A percentile compares a stretch with the other conserved stretches of the same genome.
These are phyloP conservation scores for Plasmodium inui DNA, from an alignment of 169 alveolate genomes.

Conservation along the genomic window DNA sequence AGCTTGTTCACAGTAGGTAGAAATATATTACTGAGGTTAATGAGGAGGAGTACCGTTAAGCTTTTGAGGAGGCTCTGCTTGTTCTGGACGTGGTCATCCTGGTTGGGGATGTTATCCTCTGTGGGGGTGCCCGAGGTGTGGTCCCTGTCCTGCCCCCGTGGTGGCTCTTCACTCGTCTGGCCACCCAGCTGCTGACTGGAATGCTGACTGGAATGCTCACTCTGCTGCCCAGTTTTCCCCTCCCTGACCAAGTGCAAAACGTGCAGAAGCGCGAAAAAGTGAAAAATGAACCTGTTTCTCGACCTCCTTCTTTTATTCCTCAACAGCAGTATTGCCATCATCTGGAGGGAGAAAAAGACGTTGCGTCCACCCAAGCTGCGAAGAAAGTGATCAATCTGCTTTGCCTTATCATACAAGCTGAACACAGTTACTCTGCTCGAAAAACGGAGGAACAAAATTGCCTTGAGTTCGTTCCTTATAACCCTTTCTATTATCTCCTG, in stretches of 20 bases:
- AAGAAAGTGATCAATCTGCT: constrained; percentile 1
- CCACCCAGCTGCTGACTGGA: no score
- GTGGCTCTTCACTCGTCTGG: no score
- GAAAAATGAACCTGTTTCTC: constrained; percentile 1
- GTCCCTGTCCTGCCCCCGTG: neutral
- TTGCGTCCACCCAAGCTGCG: neutral
- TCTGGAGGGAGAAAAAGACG: constrained; percentile 17
- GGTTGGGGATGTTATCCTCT: neutral
- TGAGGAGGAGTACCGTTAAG: constrained; percentile 5
- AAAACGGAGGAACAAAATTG: constrained; percentile 24
- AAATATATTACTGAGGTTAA: constrained; percentile 12
- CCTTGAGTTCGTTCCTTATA: constrained; percentile 31
- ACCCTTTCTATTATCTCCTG: constrained; percentile 1
- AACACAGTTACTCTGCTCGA: neutral
- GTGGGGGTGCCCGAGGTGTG: neutral
- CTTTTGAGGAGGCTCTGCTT: neutral
- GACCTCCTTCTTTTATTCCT: neutral
- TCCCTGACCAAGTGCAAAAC: constrained; percentile 6
- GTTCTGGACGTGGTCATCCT: neutral
- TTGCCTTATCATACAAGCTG: constrained; percentile 17
- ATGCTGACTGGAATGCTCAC: neutral
- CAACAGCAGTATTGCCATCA: neutral
- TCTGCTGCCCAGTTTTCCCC: neutral
- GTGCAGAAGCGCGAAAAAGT: constrained; percentile 20
- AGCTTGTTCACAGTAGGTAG: constrained; percentile 27